These are phyloP conservation scores for Xylaria polymorpha DNA, from an alignment of 2,329 filamentous ascomycete genomes.

Conservation along the genomic window DNA sequence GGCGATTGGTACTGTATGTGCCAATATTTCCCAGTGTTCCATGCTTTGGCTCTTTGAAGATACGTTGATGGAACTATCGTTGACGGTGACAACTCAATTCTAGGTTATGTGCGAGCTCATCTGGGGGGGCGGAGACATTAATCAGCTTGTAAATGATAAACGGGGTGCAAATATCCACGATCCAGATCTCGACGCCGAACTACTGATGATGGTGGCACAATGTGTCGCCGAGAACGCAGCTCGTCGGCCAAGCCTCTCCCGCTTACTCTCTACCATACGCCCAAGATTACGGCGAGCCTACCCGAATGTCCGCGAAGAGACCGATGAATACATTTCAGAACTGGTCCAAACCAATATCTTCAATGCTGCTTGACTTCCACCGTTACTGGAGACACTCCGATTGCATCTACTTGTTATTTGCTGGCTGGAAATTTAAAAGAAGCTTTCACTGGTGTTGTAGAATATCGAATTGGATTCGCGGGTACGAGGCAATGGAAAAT, in stretches of 20 bases:
- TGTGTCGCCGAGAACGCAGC: neutral
- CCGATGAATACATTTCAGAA: neutral
- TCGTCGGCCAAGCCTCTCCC: neutral
- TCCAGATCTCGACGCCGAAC: conserved; percentile 7
- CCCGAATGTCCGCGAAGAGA: conserved; percentile 5
- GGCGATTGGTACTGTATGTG: neutral
- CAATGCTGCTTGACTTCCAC: neutral
- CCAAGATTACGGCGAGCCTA: neutral
- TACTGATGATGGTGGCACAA: neutral
- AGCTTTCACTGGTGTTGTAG: no score
- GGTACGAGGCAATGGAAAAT: no score
- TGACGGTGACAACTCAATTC: neutral
- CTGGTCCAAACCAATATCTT: neutral
- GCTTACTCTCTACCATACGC: neutral
- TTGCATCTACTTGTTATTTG: no score
- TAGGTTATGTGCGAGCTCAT: conserved; percentile 7
- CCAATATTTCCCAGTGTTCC: neutral
- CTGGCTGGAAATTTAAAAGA: no score
- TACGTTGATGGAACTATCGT: neutral
- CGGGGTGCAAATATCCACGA: neutral
- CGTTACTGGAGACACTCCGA: no score
- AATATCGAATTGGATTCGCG: no score
- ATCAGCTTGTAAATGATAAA: neutral
- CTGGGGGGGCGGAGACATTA: neutral
- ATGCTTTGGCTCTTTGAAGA: neutral